phyloP scores from a whole-genome alignment of 805 yeast species.

The Nadsonia fulvescens region DNA sequence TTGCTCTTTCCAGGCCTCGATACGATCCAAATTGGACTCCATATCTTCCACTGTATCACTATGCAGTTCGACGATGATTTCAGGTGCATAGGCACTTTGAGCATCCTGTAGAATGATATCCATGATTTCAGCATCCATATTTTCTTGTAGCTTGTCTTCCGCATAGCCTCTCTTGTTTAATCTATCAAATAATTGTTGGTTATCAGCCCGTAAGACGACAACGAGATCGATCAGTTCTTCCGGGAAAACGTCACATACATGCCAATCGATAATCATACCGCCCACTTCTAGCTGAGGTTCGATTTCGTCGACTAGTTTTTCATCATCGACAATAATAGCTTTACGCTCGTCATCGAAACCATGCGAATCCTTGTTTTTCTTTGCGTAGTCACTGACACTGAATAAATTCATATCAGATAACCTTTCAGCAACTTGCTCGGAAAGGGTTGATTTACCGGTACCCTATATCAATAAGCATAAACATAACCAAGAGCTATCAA shows the following conservation, averaged over 20 bases:
- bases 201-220: conserved; percentile 69
- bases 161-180: conserved; percentile 60
- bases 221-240: conserved; percentile 85
- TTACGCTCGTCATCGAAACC: conserved; percentile 78
- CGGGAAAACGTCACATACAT: conserved; percentile 88
- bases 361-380: conserved; percentile 54
- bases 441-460: conserved; percentile 69
- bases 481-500: background rate
- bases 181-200: conserved; percentile 54
- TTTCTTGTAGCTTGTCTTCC: conserved; percentile 71
- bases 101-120: conserved; percentile 81
- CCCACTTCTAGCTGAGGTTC: conserved; percentile 70
- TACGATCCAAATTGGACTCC: conserved; percentile 66
- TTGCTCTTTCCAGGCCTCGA: conserved; percentile 51
- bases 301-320: conserved; percentile 59
- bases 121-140: conserved; percentile 94
- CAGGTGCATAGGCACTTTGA: conserved; percentile 56
- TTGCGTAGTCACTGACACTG: conserved; percentile 68
- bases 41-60: conserved; percentile 61
- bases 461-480: conserved; percentile 30
- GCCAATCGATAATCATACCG: conserved; percentile 93
- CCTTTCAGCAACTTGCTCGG: conserved; percentile 36
- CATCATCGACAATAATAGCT: conserved; percentile 83
- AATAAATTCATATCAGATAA: conserved; percentile 34
- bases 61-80: conserved; percentile 62